Evolutionary conservation across 2,329 filamentous ascomycete genomes (phyloP), one percentile per base, ranked within the genome.

Genomic region (Onygenales sp.): DNA sequence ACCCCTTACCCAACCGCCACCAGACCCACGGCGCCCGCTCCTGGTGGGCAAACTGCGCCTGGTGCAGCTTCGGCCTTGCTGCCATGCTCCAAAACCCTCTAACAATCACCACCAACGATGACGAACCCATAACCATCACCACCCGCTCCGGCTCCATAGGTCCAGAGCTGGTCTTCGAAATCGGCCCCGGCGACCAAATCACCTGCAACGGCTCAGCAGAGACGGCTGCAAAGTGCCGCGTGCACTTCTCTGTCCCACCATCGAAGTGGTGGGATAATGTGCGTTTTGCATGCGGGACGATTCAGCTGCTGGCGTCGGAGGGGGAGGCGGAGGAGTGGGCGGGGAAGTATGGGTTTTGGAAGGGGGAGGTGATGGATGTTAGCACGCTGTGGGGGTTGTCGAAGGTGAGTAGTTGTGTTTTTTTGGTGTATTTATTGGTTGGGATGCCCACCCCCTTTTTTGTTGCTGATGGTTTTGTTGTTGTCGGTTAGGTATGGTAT

Each of bases 211-310:
- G 50, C 7, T 46, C 50, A 11, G 50, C 13, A 5, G 14, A 46
- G 7, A 31, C 45, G 9, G 41, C 14, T 21, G 14, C 8, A 13
- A 27, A 35, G 10, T 52, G 50, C 41, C 32, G 39, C 5, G 42
- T 46, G 5, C 50, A 52, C 35, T 52, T 52, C 32, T 52, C 50
- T 13, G 32, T 52, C 41, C 38, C 50, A 10, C 41, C 50, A 4
- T 21, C 39, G 10, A 52, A 46, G 42, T 46, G 50, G 50, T 52
- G 50, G 50, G 39, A 45, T 33, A 46, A 52, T 35, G 50, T 52
- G 14, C 39, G 50, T 7, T 32, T 52, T 36, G 50, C 50, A 9
- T 52, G 50, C 36, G 21, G 39, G 17, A 52, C 50, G 35, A 52
- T 52, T 33, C 50, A 52, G 32, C 10, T 52, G n/a, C 46, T 52